phyloP scores from a whole-genome alignment of 768 basidiomycete genomes.

The Thelephora ganbajun region DNA sequence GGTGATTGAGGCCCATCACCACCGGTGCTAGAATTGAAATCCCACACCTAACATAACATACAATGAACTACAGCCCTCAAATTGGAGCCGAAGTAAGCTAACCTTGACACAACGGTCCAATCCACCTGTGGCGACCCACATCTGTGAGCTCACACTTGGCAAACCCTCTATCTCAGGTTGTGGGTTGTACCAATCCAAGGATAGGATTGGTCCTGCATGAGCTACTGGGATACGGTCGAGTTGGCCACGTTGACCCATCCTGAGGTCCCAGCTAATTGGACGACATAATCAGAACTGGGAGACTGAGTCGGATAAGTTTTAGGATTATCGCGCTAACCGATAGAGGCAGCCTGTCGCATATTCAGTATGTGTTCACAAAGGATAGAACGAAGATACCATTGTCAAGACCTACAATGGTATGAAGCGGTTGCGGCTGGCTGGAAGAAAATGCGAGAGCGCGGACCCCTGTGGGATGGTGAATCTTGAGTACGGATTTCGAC shows the following conservation, averaged over 20 bases:
- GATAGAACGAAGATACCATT: constrained; percentile 11
- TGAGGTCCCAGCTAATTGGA: constrained; percentile 54
- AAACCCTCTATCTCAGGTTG: constrained; percentile 12
- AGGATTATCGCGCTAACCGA: not conserved
- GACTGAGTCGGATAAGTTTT: not conserved
- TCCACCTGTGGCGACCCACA: constrained; percentile 68
- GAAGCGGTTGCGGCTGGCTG: constrained; percentile 46
- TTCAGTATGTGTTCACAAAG: not conserved
- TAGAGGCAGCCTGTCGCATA: not conserved
- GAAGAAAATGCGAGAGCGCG: constrained; percentile 62
- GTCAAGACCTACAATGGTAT: constrained; percentile 33
- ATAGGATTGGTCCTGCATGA: constrained; percentile 56
- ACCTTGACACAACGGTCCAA: constrained; percentile 73
- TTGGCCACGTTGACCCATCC: constrained; percentile 61
- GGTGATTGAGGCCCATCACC: constrained; percentile 47
- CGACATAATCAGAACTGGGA: not conserved
- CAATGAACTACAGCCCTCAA: not conserved
- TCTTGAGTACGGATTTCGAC: constrained; percentile 51
- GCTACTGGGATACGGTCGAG: constrained; percentile 63
- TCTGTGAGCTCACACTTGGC: constrained; percentile 5
- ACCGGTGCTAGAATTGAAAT: constrained; percentile 33
- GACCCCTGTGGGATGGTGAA: constrained; percentile 57
- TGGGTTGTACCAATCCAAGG: constrained; percentile 55
- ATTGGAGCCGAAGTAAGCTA: constrained; percentile 4
- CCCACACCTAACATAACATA: constrained; percentile 47